Evolutionary conservation across 179 eudicot genomes (phyloP), one percentile per base, ranked within the genome.

Genomic region (Amaranthus tricolor): DNA sequence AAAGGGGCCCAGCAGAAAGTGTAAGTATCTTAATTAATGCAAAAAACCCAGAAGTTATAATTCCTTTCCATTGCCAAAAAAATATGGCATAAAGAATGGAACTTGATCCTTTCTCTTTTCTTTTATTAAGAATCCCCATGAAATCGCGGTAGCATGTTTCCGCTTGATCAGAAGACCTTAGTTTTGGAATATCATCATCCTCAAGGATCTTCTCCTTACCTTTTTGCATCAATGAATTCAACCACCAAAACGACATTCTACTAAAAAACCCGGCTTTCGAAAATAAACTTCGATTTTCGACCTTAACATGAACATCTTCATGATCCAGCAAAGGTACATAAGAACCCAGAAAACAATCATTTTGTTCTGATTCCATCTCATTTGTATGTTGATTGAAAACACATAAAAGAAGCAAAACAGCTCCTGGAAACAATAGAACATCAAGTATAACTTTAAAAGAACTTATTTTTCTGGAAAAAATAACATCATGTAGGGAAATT

Each of bases 161-260:
- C 11, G 96, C 90, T 82, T 86, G 87, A 76, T 90, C 97, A 66
- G 87, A 87, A 20, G 80, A 62, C 66, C 82, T 89, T n/a, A 92
- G 71, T 70, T 70, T 43, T 3, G 97, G 94, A 59, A 92, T 89
- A 70, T 90, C 94, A 45, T 85, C 89, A 65, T 84, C 83, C 56
- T 55, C 70, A 68, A 92, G 76, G 51, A 84, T 81, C 69, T 84
- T 90, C 2, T 81, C 76, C 16, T 86, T 72, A 50, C 97, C 97
- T 74, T 85, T 68, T 14, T 78, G 50, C 74, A 92, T 86, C 59
- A 92, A 77, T 17, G 84, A 83, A 74, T 80, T 86, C 45, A 89
- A 60, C 97, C 97, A 92, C 73, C 89, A 90, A 78, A 92, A 89
- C 55, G 80, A 81, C 68, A 92, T 24, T 74, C 71, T 82, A 76